Evolutionary conservation across 192 early-diverging fungal species (phyloP).

Genomic region (Funneliformis geosporum): DNA sequence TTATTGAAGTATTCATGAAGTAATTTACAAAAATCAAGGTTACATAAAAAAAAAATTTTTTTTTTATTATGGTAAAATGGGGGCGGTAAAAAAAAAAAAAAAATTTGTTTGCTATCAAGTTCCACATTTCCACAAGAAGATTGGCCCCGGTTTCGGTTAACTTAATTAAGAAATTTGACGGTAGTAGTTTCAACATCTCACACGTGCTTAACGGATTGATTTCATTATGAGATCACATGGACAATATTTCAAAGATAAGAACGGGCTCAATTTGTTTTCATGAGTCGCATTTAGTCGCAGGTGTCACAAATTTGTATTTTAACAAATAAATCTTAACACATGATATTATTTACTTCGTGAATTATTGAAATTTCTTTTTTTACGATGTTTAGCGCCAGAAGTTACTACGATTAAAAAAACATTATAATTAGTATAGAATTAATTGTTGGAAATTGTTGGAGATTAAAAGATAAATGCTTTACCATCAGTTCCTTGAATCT

Average conservation of each 20-base stretch:
- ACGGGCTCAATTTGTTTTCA: too few relatives aligned
- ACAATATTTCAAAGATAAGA: not conserved
- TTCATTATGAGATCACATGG: not conserved
- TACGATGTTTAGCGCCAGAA: too few relatives aligned
- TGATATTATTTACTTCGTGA: too few relatives aligned
- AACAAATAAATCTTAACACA: not conserved
- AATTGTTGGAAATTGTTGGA: too few relatives aligned
- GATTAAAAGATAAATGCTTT: too few relatives aligned
- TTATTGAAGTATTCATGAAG: not conserved
- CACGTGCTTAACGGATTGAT: not conserved
- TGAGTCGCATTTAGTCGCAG: not conserved
- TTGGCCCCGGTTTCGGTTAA: not conserved
- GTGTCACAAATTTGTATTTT: not conserved
- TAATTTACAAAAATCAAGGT: too few relatives aligned
- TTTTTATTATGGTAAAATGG: not conserved
- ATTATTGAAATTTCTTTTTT: too few relatives aligned
- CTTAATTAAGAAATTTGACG: not conserved
- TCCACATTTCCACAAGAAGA: not conserved
- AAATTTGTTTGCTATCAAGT: not conserved
- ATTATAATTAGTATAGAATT: too few relatives aligned
- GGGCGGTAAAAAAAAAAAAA: too few relatives aligned
- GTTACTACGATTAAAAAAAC: too few relatives aligned
- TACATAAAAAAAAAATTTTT: not conserved
- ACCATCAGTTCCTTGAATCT: too few relatives aligned
- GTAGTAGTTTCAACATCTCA: not conserved